Evolutionary conservation across 306 rosid genomes (phyloP).

Genomic region (Luffa acutangula): DNA sequence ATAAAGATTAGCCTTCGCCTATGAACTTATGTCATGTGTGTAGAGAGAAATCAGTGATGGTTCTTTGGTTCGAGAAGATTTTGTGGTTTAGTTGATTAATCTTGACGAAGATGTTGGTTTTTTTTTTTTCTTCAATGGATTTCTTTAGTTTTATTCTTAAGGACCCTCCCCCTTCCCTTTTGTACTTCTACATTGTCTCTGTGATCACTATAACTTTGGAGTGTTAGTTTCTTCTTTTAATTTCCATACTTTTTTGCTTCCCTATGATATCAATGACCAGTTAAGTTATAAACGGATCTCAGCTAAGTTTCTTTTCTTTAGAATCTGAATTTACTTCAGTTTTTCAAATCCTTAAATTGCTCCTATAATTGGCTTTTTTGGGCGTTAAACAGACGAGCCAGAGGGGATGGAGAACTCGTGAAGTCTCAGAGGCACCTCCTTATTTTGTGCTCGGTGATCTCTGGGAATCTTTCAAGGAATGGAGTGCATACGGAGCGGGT

Average conservation of each 20-base stretch:
- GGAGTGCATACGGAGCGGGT: slow-evolving; percentile 88
- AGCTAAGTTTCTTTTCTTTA: background rate
- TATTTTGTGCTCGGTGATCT: slow-evolving; percentile 78
- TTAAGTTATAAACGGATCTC: background rate
- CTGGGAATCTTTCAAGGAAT: slow-evolving; percentile 80
- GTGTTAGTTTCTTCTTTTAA: background rate
- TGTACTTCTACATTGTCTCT: background rate
- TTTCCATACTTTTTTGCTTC: background rate
- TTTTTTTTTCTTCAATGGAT: background rate
- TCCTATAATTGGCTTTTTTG: background rate
- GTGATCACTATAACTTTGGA: background rate
- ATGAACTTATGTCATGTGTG: background rate
- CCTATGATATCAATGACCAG: background rate
- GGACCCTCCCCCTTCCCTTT: background rate
- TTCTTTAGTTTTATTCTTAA: background rate
- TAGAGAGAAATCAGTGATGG: background rate
- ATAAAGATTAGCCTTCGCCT: background rate
- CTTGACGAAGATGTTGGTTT: background rate
- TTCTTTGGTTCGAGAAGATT: background rate
- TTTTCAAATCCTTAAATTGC: background rate
- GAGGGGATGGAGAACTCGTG: slow-evolving; percentile 44
- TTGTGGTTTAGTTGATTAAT: background rate
- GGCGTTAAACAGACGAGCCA: slow-evolving; percentile 36
- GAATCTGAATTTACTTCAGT: background rate
- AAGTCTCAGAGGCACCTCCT: slow-evolving; percentile 39